Percentiles rank a stretch among this genome's conserved stretches.
These are phyloP conservation scores for Euphorbia pulcherrima DNA, from an alignment of 345 rosid genomes.

Conservation along the genomic window DNA sequence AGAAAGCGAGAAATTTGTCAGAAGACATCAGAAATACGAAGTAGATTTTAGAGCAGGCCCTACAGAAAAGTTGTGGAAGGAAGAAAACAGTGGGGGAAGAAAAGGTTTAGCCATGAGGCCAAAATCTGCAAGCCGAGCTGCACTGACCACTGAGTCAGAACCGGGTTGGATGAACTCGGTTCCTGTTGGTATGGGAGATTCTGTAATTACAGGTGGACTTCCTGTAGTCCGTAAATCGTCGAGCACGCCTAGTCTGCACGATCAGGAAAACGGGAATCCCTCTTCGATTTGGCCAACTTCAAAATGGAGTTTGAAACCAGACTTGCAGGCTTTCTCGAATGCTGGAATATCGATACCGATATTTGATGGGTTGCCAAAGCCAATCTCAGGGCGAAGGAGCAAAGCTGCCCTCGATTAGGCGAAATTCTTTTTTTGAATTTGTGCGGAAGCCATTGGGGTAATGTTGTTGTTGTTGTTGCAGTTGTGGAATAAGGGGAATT, in stretches of 20 bases:
- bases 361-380: constrained; percentile 73
- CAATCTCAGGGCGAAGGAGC: constrained; percentile 55
- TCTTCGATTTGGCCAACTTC: constrained; percentile 49
- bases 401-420: constrained; percentile 78
- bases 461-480: too few relatives aligned
- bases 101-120: constrained; percentile 67
- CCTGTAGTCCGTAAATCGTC: constrained; percentile 63
- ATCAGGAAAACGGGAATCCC: constrained; percentile 35
- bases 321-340: constrained; percentile 50
- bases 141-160: constrained; percentile 35
- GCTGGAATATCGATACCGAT: constrained; percentile 57
- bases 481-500: constrained; percentile 5
- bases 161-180: constrained; percentile 37
- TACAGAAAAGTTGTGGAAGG: constrained; percentile 61
- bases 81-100: constrained; percentile 40
- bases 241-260: constrained; percentile 72
- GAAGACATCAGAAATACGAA: constrained; percentile 52
- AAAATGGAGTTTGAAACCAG: constrained; percentile 59
- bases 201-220: constrained; percentile 30
- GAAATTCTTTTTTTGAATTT: constrained; percentile 4
- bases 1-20: constrained; percentile 38
- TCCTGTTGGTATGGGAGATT: constrained; percentile 39
- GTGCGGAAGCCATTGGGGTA: too few relatives aligned
- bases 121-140: constrained; percentile 45
- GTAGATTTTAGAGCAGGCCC: constrained; percentile 23